Conservation (phyloP, 331 rosid species). For the Quercus phellos region DNA sequence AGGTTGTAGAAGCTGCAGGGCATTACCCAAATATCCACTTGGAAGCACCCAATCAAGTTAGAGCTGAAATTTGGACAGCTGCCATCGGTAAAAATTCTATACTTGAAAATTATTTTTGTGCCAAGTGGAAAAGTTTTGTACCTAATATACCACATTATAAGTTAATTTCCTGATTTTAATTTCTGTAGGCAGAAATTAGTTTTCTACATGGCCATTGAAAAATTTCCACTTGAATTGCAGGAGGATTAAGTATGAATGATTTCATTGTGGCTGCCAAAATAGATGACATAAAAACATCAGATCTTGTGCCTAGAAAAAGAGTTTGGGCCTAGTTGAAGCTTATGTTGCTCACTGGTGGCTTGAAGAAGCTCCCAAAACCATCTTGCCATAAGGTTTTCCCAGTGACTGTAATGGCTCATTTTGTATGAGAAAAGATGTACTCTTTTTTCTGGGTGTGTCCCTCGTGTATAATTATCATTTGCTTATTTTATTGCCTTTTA, state of each 20-base stretch:
- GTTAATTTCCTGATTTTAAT: slow-evolving; percentile 14
- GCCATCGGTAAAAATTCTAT: slow-evolving; percentile 56
- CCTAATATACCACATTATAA: neutral
- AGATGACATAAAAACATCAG: slow-evolving; percentile 72
- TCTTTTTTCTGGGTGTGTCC: neutral
- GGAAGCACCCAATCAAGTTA: slow-evolving; percentile 77
- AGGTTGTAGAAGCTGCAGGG: slow-evolving; percentile 55
- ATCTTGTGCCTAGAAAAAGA: slow-evolving; percentile 79
- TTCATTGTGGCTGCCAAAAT: slow-evolving; percentile 83
- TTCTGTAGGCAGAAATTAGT: neutral
- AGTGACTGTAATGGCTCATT: neutral
- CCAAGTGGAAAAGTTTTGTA: neutral
- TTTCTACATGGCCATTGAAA: slow-evolving; percentile 3
- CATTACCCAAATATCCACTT: slow-evolving; percentile 78
- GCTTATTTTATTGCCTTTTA: neutral
- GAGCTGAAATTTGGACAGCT: slow-evolving; percentile 76
- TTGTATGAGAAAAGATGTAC: neutral
- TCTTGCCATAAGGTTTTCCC: neutral
- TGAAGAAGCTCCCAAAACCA: neutral
- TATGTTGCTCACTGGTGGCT: neutral
- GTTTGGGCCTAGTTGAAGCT: slow-evolving; percentile 62
- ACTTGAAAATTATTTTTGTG: neutral
- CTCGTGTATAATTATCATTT: neutral
- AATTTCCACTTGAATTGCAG: slow-evolving; percentile 46
- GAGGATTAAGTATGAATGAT: slow-evolving; percentile 91